Percentiles rank a stretch among this genome's conserved stretches.
phyloP scores from a whole-genome alignment of 83 land plant genomes.

The Thuja plicata region DNA sequence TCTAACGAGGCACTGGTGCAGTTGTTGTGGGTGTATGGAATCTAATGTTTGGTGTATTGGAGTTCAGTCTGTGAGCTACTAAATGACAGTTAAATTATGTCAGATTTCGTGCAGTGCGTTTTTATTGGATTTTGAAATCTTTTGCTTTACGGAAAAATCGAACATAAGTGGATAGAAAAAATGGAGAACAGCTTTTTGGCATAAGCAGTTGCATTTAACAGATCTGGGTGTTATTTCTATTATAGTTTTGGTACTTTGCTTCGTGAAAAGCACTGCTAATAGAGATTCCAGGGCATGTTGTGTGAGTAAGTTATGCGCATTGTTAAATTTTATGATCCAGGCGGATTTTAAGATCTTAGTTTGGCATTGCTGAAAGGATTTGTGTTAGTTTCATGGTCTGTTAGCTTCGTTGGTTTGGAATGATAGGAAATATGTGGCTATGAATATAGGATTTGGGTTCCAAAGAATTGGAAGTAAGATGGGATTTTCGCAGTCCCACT shows the following conservation, averaged over 20 bases:
- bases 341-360: not conserved
- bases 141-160: not conserved
- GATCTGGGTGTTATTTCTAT: not conserved
- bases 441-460: not conserved
- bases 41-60: not conserved
- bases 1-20: not conserved
- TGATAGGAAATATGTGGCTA: not conserved
- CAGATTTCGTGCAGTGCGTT: not conserved
- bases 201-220: not conserved
- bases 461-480: not conserved
- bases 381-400: not conserved
- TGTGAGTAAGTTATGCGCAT: not conserved
- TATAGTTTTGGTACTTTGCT: not conserved
- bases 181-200: not conserved
- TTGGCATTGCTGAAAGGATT: not conserved
- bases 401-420: not conserved
- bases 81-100: not conserved
- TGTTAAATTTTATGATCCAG: not conserved
- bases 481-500: not conserved
- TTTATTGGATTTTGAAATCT: not conserved
- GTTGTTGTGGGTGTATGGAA: not conserved
- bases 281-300: not conserved
- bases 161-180: not conserved
- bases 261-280: not conserved
- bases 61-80: not conserved